These are phyloP conservation scores for Chamaenerion angustifolium DNA, from an alignment of 345 rosid genomes.

Conservation along the genomic window DNA sequence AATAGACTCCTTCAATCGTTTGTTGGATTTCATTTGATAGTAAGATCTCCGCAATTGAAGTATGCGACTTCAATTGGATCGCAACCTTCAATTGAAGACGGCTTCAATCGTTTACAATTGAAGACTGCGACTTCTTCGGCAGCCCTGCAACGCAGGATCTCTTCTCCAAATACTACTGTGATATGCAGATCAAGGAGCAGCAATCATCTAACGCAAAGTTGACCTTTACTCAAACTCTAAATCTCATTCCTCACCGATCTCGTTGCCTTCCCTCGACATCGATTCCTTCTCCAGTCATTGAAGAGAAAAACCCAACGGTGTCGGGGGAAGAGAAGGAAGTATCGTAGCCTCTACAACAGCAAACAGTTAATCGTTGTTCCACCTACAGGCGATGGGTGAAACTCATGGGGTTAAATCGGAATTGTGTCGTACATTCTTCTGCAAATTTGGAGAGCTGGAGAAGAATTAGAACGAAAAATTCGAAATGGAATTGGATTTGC, in stretches of 20 bases:
- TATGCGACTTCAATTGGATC: too few relatives aligned
- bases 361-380: slow-evolving; percentile 40
- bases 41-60: too few relatives aligned
- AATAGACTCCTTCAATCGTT: too few relatives aligned
- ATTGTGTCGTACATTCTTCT: too few relatives aligned
- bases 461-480: too few relatives aligned
- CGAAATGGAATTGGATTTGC: too few relatives aligned
- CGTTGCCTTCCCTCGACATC: background rate
- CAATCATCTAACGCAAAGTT: slow-evolving; percentile 52
- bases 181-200: slow-evolving; percentile 48
- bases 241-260: background rate
- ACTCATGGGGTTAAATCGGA: slow-evolving; percentile 71
- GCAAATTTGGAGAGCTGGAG: too few relatives aligned
- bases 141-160: slow-evolving; percentile 61
- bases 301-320: background rate
- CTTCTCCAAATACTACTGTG: slow-evolving; percentile 70
- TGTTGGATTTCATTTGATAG: too few relatives aligned
- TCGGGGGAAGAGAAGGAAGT: slow-evolving; percentile 4
- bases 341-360: slow-evolving; percentile 5
- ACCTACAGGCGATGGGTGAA: slow-evolving; percentile 71
- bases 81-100: too few relatives aligned
- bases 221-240: slow-evolving; percentile 34
- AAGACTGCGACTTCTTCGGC: slow-evolving; percentile 91
- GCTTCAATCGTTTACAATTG: too few relatives aligned
- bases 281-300: slow-evolving; percentile 5